These are phyloP conservation scores for Trifolium repens DNA, from an alignment of 306 rosid genomes.

Conservation along the genomic window DNA sequence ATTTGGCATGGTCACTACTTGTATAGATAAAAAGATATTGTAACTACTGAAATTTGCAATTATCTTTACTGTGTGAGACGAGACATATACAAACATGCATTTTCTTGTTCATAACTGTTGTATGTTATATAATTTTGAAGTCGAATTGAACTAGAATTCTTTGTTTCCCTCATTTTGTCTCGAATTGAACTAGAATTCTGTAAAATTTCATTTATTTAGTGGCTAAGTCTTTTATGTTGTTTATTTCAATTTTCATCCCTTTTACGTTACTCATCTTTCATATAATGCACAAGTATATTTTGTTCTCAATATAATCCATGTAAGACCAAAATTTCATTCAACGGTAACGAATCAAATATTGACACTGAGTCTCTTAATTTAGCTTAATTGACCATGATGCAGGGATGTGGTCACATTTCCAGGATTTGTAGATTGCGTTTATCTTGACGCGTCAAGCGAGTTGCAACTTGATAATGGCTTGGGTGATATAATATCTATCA, in stretches of 20 bases:
- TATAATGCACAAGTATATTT: slow-evolving; percentile 20
- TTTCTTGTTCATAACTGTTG: slow-evolving; percentile 11
- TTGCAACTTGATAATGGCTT: slow-evolving; percentile 84
- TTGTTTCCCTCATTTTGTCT: slow-evolving; percentile 21
- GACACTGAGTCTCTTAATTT: slow-evolving; percentile 28
- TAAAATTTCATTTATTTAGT: slow-evolving; percentile 34
- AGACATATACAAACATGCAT: slow-evolving; percentile 11
- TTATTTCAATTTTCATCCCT: slow-evolving; percentile 23
- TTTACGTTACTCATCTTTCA: slow-evolving; percentile 14
- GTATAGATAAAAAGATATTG: slow-evolving; percentile 3
- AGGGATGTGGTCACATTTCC: slow-evolving; percentile 89
- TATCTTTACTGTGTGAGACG: slow-evolving; percentile 1
- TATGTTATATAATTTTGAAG: neutral
- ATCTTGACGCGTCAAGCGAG: slow-evolving; percentile 73
- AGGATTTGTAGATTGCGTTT: slow-evolving; percentile 92
- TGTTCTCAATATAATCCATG: slow-evolving; percentile 19
- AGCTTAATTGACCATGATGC: slow-evolving; percentile 40
- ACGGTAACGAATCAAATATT: slow-evolving; percentile 25
- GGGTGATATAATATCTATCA: slow-evolving; percentile 78
- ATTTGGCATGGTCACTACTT: slow-evolving; percentile 11
- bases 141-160: slow-evolving; percentile 17
- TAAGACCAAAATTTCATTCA: slow-evolving; percentile 31
- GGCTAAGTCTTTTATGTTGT: neutral
- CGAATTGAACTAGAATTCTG: slow-evolving; percentile 16
- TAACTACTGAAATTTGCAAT: slow-evolving; percentile 22